Evolutionary conservation across 2,329 filamentous ascomycete genomes (phyloP).

Genomic region (Cadophora luteo-olivacea): DNA sequence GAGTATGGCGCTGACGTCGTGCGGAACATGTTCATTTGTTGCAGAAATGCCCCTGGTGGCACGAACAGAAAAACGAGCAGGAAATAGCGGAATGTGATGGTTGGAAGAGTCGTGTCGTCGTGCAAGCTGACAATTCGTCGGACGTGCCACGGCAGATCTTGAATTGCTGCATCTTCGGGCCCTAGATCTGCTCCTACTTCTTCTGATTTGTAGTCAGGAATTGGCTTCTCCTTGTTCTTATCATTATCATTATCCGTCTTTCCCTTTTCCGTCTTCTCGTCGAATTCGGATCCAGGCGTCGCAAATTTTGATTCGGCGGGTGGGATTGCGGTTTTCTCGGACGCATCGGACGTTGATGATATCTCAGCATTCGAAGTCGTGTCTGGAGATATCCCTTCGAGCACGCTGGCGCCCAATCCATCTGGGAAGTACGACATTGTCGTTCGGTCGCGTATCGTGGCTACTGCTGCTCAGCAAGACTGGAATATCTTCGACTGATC

Average conservation of each 20-base stretch:
- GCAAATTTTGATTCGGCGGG: conserved; percentile 2
- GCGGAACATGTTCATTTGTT: conserved; percentile 61
- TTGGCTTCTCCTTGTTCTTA: background rate
- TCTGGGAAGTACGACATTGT: conserved; percentile 28
- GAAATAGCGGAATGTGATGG: conserved; percentile 66
- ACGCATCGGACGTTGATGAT: conserved; percentile 19
- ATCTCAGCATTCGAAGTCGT: conserved; percentile 8
- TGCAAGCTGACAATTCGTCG: conserved; percentile 62
- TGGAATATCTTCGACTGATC: background rate
- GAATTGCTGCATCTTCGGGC: conserved; percentile 56
- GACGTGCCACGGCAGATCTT: conserved; percentile 60
- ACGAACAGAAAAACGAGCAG: conserved; percentile 61
- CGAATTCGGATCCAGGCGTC: conserved; percentile 6
- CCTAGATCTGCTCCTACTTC: conserved; percentile 18
- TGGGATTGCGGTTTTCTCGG: conserved; percentile 22
- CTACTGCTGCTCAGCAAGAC: background rate
- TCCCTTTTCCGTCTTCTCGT: conserved; percentile 8
- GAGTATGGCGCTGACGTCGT: conserved; percentile 61
- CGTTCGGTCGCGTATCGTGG: background rate
- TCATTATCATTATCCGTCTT: background rate
- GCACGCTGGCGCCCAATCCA: conserved; percentile 9
- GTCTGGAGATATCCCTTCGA: conserved; percentile 10
- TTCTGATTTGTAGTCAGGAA: conserved; percentile 14
- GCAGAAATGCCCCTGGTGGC: conserved; percentile 62
- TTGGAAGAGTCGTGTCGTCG: conserved; percentile 61